Conservation (phyloP, 192 early-diverging fungal genomes). For the Endogone sp. region DNA sequence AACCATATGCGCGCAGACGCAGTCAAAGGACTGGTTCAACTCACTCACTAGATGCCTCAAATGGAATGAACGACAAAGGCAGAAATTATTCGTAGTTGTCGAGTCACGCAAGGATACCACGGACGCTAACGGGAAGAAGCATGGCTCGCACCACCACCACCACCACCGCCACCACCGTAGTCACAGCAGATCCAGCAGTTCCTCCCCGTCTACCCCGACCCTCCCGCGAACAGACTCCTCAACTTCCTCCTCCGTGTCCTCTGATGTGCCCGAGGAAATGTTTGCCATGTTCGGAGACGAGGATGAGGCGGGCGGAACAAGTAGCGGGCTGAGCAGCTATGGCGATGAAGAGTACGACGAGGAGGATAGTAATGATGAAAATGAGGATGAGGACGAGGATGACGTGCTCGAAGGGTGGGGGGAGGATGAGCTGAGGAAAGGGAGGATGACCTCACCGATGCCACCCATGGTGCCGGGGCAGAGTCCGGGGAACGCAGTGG, state of each 20-base stretch:
- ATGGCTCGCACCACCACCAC: not conserved
- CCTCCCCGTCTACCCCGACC: not conserved
- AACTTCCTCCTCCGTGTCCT: not conserved
- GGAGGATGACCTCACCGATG: not conserved
- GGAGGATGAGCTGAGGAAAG: not conserved
- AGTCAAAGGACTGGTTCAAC: slow-evolving; percentile 89
- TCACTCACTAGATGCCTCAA: slow-evolving; percentile 79
- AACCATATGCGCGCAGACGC: slow-evolving; percentile 71
- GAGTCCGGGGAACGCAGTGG: not conserved
- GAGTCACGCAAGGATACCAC: slow-evolving; percentile 10
- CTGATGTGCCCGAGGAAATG: not conserved
- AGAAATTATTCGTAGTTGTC: slow-evolving; percentile 71
- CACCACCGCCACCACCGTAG: not conserved
- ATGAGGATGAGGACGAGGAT: not conserved
- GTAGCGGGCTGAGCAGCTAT: not conserved
- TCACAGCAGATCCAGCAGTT: not conserved
- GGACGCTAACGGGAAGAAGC: not conserved
- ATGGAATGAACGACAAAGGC: slow-evolving; percentile 92
- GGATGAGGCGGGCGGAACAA: not conserved
- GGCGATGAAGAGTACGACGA: slow-evolving; percentile 1
- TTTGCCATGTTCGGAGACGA: not conserved
- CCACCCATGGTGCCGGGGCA: not conserved
- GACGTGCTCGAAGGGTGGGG: not conserved
- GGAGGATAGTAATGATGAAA: not conserved
- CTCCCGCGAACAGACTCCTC: not conserved